phyloP scores from a whole-genome alignment of 1,139 yeast genomes.

The Kodamaea derodonti region DNA sequence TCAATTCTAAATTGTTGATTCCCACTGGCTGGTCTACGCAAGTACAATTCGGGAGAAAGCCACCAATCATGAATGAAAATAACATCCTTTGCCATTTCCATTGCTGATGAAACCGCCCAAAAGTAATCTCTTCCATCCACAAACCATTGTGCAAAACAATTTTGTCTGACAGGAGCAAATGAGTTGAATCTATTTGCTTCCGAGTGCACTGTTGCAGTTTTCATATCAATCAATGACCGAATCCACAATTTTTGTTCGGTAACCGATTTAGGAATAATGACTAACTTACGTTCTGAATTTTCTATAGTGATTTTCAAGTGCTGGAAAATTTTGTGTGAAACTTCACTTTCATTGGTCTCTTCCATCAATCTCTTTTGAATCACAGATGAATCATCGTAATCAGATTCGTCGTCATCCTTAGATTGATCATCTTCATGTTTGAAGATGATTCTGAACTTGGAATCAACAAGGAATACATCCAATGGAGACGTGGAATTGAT shows the following conservation, averaged over 20 bases:
- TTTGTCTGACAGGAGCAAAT: constrained; percentile 85
- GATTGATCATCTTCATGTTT: constrained; percentile 40
- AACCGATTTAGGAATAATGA: constrained; percentile 69
- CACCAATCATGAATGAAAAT: constrained; percentile 98
- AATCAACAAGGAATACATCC: constrained; percentile 86
- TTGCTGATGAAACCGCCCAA: constrained; percentile 93
- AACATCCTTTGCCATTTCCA: constrained; percentile 91
- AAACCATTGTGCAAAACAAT: constrained; percentile 92
- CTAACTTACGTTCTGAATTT: constrained; percentile 75
- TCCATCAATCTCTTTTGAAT: constrained; percentile 24
- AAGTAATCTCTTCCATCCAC: constrained; percentile 96
- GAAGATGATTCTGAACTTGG: constrained; percentile 54
- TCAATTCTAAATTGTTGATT: constrained; percentile 94
- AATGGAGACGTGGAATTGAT: constrained; percentile 82
- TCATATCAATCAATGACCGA: constrained; percentile 68
- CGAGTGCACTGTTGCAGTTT: constrained; percentile 66
- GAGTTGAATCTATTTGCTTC: constrained; percentile 74
- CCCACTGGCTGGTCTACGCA: constrained; percentile 92
- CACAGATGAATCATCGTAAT: constrained; percentile 41
- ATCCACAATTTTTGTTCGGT: constrained; percentile 75
- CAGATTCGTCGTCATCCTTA: constrained; percentile 40
- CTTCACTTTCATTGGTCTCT: constrained; percentile 18
- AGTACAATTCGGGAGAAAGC: constrained; percentile 89
- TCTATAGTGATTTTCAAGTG: constrained; percentile 61
- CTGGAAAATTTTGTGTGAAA: constrained; percentile 29